phyloP scores from a whole-genome alignment of 2,329 filamentous ascomycete genomes.

The Stemphylium beticola region DNA sequence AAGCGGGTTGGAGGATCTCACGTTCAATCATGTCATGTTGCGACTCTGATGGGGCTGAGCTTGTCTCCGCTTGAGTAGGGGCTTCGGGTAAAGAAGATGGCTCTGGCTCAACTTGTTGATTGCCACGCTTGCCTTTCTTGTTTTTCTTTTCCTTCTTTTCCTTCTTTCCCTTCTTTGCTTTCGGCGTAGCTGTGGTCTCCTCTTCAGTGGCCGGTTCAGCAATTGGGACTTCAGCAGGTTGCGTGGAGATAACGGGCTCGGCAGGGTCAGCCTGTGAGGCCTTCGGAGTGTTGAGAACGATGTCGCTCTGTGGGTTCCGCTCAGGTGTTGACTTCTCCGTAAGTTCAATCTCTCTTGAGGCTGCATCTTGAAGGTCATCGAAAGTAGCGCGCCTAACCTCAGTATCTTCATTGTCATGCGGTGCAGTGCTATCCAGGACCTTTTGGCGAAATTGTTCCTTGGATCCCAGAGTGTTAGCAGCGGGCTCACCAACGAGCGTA shows the following conservation, averaged over 20 bases:
- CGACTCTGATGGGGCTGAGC: constrained; percentile 4
- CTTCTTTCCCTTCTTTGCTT: constrained; percentile 37
- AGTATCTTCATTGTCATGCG: constrained; percentile 14
- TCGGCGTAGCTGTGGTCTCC: constrained; percentile 13
- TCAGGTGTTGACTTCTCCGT: not conserved
- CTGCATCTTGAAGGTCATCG: not conserved
- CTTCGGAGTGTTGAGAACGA: constrained; percentile 9
- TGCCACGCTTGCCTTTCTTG: constrained; percentile 39
- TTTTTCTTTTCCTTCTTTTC: constrained; percentile 42
- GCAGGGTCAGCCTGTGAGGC: not conserved
- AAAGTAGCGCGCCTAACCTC: constrained; percentile 24
- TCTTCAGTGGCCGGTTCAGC: not conserved
- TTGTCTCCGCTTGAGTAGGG: constrained; percentile 3
- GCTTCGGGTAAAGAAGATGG: constrained; percentile 12
- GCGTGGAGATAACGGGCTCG: not conserved
- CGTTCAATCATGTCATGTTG: constrained; percentile 24
- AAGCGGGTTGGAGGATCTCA: constrained; percentile 31
- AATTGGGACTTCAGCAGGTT: not conserved
- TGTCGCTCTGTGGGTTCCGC: constrained; percentile 6
- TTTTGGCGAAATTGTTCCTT: constrained; percentile 38
- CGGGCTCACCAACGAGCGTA: constrained; percentile 40
- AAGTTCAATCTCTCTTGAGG: not conserved
- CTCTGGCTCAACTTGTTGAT: constrained; percentile 24
- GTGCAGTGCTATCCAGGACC: constrained; percentile 35
- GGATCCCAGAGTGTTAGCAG: constrained; percentile 8